Base-by-base conservation (phyloP, 768 basidiomycete species). In the Omphalotus guepiniiformis region DNA sequence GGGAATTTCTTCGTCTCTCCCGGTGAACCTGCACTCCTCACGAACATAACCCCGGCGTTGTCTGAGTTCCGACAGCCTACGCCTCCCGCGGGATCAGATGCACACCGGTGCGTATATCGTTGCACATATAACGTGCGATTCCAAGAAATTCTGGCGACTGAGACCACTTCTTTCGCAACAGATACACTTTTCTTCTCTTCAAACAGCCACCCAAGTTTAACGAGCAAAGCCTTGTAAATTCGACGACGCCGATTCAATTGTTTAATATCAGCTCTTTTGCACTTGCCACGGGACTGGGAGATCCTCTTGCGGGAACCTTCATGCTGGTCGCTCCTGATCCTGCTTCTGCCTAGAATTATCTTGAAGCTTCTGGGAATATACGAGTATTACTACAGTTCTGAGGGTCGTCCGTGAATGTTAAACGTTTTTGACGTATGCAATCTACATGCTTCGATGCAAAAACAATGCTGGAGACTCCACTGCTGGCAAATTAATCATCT, bases 181-280 rank as follows among this genome's bases (percentile, higher is more conserved):
- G 75, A 26, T 78, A 77, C 52, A 63, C 69, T 9, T 77, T 76
- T 59, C 56, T 79, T 38, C 57, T 76, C 13, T 79, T 71, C 55
- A 61, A 64, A 6, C 76, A 79, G 48, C 63, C 74, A 3, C 37
- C 48, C 2, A 65, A 50, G 8, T 79, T 77, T 55, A 58, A 66
- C 37, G 48, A 53, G 1, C 73, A 77, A 53, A 71, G 65, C 1
- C 42, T 69, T 5, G 59, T 77, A 11, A 72, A 63, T 16, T 37
- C 72, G 8, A 55, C 61, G 5, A 70, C 68, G 0, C 55, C 70
- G 3, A 55, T 71, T 39, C 37, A 43, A 1, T 26, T 50, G 15
- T 76, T 75, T 60, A 75, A 75, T 44, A 65, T 76, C 35, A 74
- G 69, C 48, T 37, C 57, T 18, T 78, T 77, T 49, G 72, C 72